Conservation (phyloP, 306 rosid genomes). For the Dicorynia guianensis region DNA sequence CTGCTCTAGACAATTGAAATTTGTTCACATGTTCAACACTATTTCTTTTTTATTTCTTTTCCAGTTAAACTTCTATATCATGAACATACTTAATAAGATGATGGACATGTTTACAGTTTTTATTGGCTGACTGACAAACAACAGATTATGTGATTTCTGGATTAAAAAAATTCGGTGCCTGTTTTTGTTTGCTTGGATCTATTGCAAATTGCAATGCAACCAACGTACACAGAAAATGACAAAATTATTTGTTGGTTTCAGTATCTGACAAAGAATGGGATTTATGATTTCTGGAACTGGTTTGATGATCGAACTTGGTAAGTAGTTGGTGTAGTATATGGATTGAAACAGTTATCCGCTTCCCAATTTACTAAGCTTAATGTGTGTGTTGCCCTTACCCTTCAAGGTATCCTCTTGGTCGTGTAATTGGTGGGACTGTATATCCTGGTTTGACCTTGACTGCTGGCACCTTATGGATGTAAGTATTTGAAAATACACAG, state of each 20-base stretch:
- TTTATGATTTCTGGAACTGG: conserved; percentile 85
- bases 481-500: conserved; percentile 39
- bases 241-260: conserved; percentile 49
- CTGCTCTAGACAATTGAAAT: not conserved
- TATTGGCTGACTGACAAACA: not conserved
- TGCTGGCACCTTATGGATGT: conserved; percentile 74
- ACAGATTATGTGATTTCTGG: not conserved
- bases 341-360: too few relatives aligned
- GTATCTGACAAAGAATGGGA: conserved; percentile 76
- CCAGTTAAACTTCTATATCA: too few relatives aligned
- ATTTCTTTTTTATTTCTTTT: too few relatives aligned
- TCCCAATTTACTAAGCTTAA: too few relatives aligned
- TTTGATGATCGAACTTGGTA: conserved; percentile 84
- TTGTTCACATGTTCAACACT: too few relatives aligned
- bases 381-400: not conserved
- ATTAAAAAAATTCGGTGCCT: not conserved
- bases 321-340: not conserved
- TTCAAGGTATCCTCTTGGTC: conserved; percentile 77
- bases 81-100: too few relatives aligned
- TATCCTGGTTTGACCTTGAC: conserved; percentile 82
- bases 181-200: not conserved
- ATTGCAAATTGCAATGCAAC: not conserved
- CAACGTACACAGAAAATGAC: conserved; percentile 12
- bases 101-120: not conserved
- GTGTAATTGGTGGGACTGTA: conserved; percentile 84